A percentile compares a stretch with the other conserved stretches of the same genome.
phyloP scores from a whole-genome alignment of 805 yeast species.

The Lachancea cidri region DNA sequence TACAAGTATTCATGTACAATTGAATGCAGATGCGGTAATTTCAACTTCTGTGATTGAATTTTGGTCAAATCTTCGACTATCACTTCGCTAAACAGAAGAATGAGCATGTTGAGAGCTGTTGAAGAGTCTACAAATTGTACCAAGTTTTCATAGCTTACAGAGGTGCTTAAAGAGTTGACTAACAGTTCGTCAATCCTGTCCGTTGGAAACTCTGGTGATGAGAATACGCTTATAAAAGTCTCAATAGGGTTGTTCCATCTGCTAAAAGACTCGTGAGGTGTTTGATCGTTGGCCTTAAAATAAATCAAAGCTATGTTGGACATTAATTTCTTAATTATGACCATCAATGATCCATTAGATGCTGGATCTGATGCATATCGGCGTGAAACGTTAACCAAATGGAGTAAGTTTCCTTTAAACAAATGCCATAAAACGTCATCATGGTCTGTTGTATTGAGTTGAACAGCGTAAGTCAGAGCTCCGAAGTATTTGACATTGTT shows the following conservation, averaged over 20 bases:
- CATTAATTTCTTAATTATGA: slow-evolving; percentile 31
- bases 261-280: slow-evolving; percentile 1
- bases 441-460: slow-evolving; percentile 18
- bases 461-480: slow-evolving; percentile 33
- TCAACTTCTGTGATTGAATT: slow-evolving; percentile 24
- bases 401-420: slow-evolving; percentile 23
- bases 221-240: slow-evolving; percentile 17
- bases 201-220: neutral
- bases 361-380: slow-evolving; percentile 16
- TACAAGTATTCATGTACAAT: slow-evolving; percentile 31
- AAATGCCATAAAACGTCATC: slow-evolving; percentile 21
- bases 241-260: slow-evolving; percentile 33
- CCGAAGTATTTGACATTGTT: slow-evolving; percentile 32
- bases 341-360: slow-evolving; percentile 10
- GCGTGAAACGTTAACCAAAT: slow-evolving; percentile 17
- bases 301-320: slow-evolving; percentile 32
- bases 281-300: slow-evolving; percentile 21
- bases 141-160: slow-evolving; percentile 22
- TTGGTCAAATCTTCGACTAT: slow-evolving; percentile 33
- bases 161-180: slow-evolving; percentile 10
- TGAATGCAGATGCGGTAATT: slow-evolving; percentile 25
- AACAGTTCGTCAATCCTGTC: neutral
- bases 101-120: slow-evolving; percentile 19
- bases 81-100: slow-evolving; percentile 28
- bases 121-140: slow-evolving; percentile 21